A percentile compares a stretch with the other conserved stretches of the same genome.
phyloP scores from a whole-genome alignment of 1,284 basidiomycete species.

The Phaffia rhodozyma region DNA sequence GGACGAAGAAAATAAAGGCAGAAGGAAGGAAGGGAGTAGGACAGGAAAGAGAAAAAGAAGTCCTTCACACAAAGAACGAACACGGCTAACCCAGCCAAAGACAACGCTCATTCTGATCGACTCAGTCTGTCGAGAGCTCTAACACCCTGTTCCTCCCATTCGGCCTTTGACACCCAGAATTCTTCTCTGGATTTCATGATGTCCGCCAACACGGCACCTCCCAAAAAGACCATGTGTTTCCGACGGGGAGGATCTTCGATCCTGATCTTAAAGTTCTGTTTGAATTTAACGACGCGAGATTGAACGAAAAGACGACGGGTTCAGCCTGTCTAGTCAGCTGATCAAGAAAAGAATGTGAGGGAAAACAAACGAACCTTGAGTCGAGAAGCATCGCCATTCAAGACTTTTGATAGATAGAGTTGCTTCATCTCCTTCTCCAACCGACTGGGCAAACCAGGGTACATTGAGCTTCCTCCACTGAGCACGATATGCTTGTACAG shows the following conservation, averaged over 20 bases:
- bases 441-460: constrained; percentile 89
- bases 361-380: constrained; percentile 55
- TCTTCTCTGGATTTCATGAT: constrained; percentile 93
- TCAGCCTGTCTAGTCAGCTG: background rate
- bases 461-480: constrained; percentile 96
- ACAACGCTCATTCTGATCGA: background rate
- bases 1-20: background rate
- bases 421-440: constrained; percentile 99
- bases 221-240: constrained; percentile 99
- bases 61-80: too few relatives aligned
- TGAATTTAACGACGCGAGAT: background rate
- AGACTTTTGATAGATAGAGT: constrained; percentile 79
- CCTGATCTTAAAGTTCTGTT: constrained; percentile 95
- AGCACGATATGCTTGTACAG: constrained; percentile 98
- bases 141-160: constrained; percentile 83
- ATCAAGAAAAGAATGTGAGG: background rate
- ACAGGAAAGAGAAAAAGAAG: background rate
- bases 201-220: constrained; percentile 88
- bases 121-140: constrained; percentile 67
- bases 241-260: constrained; percentile 96
- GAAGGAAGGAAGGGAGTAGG: background rate
- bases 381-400: constrained; percentile 70
- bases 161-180: constrained; percentile 88
- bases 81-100: background rate
- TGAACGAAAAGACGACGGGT: background rate